Conservation (phyloP, 495 filamentous ascomycete species). For the Aspergillus ostianus region DNA sequence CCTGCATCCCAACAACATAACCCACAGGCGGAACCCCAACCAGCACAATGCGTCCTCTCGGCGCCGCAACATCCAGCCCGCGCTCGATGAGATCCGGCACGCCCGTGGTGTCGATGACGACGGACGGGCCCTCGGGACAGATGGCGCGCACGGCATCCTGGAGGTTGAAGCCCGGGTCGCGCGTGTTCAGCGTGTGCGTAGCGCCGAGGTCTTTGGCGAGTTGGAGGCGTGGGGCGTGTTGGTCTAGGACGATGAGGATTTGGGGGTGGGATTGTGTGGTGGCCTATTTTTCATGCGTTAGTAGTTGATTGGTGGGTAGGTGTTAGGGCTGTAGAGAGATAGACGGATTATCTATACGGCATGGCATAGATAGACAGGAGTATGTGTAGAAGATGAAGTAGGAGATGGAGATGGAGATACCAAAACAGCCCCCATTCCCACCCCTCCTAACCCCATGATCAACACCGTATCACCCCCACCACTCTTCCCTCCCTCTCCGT, state of each 20-base stretch:
- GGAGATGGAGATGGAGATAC: constrained; percentile 4
- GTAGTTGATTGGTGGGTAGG: too few relatives aligned
- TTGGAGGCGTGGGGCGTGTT: constrained; percentile 28
- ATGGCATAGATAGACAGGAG: too few relatives aligned
- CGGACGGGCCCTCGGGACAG: constrained; percentile 21
- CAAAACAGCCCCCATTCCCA: constrained; percentile 39
- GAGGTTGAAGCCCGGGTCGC: constrained; percentile 15
- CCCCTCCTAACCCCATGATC: constrained; percentile 36
- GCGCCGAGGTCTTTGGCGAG: constrained; percentile 39
- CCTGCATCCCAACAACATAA: constrained; percentile 10
- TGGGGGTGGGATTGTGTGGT: constrained; percentile 5
- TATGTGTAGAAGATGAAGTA: neutral
- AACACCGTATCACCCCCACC: constrained; percentile 18
- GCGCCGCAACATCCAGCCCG: constrained; percentile 27
- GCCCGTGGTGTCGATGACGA: constrained; percentile 40
- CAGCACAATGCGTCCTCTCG: constrained; percentile 30
- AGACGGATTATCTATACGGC: too few relatives aligned
- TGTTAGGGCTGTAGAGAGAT: too few relatives aligned
- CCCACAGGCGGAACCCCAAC: constrained; percentile 38
- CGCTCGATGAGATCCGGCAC: constrained; percentile 28
- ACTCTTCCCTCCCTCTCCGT: too few relatives aligned
- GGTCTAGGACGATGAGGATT: constrained; percentile 38
- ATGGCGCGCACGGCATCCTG: constrained; percentile 21
- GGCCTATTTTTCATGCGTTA: too few relatives aligned
- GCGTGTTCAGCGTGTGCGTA: constrained; percentile 33